These are phyloP conservation scores for Pseudogymnoascus sp. DNA, from an alignment of 2,329 filamentous ascomycete species.

Conservation along the genomic window DNA sequence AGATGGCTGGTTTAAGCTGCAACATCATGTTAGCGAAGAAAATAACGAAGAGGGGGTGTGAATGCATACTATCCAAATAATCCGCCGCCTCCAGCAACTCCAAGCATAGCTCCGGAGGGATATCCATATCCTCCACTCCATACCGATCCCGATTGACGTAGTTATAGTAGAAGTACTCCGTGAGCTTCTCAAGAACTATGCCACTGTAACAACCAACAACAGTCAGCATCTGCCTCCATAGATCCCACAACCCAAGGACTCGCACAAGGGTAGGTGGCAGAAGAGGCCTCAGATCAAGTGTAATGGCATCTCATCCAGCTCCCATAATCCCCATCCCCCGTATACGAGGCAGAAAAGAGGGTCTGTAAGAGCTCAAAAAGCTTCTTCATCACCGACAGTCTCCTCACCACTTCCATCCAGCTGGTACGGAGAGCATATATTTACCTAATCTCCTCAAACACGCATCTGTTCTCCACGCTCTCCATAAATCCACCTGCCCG, in stretches of 20 bases:
- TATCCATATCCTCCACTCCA: constrained; percentile 73
- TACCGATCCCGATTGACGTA: constrained; percentile 62
- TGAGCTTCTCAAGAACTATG: constrained; percentile 69
- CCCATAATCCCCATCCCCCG: constrained; percentile 19
- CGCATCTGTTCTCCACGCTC: constrained; percentile 54
- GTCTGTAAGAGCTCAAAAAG: constrained; percentile 24
- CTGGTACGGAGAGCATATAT: background rate
- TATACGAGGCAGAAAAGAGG: constrained; percentile 21
- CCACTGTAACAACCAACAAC: constrained; percentile 43
- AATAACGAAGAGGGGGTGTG: background rate
- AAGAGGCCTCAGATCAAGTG: constrained; percentile 55
- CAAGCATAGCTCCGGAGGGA: constrained; percentile 69
- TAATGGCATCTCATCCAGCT: constrained; percentile 39
- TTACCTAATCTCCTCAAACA: constrained; percentile 68
- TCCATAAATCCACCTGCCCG: constrained; percentile 55
- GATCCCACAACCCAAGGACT: constrained; percentile 8
- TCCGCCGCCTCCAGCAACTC: constrained; percentile 72
- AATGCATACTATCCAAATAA: constrained; percentile 55
- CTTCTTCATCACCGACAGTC: constrained; percentile 14
- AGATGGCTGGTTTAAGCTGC: constrained; percentile 10
- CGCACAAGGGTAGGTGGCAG: constrained; percentile 11
- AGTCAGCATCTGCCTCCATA: background rate
- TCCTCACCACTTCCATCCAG: background rate
- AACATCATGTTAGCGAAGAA: constrained; percentile 8
- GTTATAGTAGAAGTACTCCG: constrained; percentile 78